Base-by-base conservation (phyloP, 306 rosid species). In the Lathyrus tuberosus region DNA sequence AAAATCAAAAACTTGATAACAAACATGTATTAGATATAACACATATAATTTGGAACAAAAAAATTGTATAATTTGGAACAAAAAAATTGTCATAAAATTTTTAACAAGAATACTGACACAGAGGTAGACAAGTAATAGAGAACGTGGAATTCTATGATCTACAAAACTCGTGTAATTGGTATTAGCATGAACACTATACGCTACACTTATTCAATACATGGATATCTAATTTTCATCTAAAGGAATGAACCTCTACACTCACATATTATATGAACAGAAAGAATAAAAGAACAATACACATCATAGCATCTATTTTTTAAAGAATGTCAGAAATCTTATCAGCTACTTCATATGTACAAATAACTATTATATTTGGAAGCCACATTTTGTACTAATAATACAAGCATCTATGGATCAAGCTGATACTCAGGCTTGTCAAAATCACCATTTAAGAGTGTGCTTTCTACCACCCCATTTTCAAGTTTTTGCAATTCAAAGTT, bases 321-420 rank as follows among this genome's bases (percentile, higher is more conserved):
- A n/a, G n/a, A n/a, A n/a, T n/a, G n/a, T n/a, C n/a, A n/a, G n/a
- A n/a, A n/a, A n/a, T n/a, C n/a, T 69, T 80, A 40, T 53, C 72
- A 65, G 65, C 84, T 65, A 78, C 37, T 74, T 79, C 65, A 60
- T 79, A 75, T 86, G 85, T 90, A 65, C 91, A 90, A 76, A 86
- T 65, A 68, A 64, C 69, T 63, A 63, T 62, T 72, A 41, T 76
- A 72, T 63, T 63, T 49, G 42, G 71, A 42, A 26, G 52, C 65
- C 66, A 52, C 77, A 24, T 76, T n/a, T 10, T 62, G 42, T 42
- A 22, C 4, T 22, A 14, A 49, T 24, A 17, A 20, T 22, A 22
- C 38, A 64, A 73, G 67, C 17, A 37, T 42, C 80, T 88, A 90
- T 10, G 92, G 92, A 72, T 88, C 96, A 22, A 83, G 79, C 73